A percentile compares a stretch with the other conserved stretches of the same genome.
Conservation (phyloP, 768 basidiomycete genomes). For the Trametes gibbosa region DNA sequence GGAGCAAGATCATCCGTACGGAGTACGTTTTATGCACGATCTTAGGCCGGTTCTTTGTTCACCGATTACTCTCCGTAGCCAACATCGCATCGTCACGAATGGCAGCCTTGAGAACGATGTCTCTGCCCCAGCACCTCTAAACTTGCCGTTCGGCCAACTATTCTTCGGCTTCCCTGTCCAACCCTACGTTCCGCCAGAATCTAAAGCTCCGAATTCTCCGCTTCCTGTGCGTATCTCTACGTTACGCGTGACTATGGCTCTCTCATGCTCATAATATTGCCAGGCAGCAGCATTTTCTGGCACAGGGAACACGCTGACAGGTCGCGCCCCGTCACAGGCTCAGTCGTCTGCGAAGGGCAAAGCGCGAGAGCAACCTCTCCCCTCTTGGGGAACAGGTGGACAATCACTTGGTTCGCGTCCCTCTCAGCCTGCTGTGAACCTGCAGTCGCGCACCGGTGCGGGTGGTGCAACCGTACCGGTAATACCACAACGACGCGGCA, state of each 20-base stretch:
- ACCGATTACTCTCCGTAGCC: conserved; percentile 43
- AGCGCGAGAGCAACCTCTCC: conserved; percentile 36
- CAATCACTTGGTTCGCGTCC: conserved; percentile 45
- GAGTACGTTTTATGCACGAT: conserved; percentile 56
- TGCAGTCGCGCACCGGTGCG: conserved; percentile 44
- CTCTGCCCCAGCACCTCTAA: conserved; percentile 86
- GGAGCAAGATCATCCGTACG: conserved; percentile 87
- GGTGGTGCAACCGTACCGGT: conserved; percentile 53
- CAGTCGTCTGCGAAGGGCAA: conserved; percentile 50
- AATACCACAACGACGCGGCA: conserved; percentile 37
- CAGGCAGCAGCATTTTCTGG: conserved; percentile 56
- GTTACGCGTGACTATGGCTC: not conserved
- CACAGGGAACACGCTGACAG: conserved; percentile 64
- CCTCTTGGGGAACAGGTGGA: conserved; percentile 37
- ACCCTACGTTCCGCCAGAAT: conserved; percentile 56
- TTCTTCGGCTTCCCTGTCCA: conserved; percentile 94
- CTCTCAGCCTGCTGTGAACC: conserved; percentile 22
- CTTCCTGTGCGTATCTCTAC: conserved; percentile 17
- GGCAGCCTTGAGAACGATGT: conserved; percentile 67
- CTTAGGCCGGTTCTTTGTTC: not conserved
- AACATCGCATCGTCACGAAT: conserved; percentile 81
- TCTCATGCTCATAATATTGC: not conserved
- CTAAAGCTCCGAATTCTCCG: conserved; percentile 4
- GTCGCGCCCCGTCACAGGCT: conserved; percentile 36
- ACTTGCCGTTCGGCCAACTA: conserved; percentile 88